Percentiles rank a stretch among this genome's conserved stretches.
These are phyloP conservation scores for Dictyostelium intermedium DNA, from an alignment of 78 protist genomes.

Conservation along the genomic window DNA sequence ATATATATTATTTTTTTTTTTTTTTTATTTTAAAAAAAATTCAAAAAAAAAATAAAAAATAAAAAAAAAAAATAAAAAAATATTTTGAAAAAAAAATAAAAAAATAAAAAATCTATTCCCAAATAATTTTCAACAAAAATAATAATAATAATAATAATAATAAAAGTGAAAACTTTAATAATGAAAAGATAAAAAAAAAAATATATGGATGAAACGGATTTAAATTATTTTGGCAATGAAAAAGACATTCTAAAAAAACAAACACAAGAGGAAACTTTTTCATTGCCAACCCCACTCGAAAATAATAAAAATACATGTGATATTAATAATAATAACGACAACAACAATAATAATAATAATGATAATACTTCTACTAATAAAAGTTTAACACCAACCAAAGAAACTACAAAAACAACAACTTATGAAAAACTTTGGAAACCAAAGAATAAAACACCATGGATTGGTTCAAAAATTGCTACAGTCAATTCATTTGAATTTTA, in stretches of 20 bases:
- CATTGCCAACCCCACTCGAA: neutral
- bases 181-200: neutral
- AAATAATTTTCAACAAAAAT: neutral
- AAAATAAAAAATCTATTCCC: no score
- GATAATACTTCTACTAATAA: neutral
- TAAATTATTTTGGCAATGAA: neutral
- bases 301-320: neutral
- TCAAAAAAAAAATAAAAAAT: no score
- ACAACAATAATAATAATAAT: no score
- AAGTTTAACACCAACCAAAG: neutral
- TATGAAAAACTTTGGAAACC: neutral
- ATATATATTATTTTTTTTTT: no score
- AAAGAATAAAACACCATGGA: neutral
- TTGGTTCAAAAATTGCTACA: neutral
- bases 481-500: conserved; percentile 6
- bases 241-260: neutral
- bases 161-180: neutral
- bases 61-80: neutral
- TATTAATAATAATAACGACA: no score
- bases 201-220: neutral
- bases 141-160: neutral
- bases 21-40: no score
- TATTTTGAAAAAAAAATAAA: neutral
- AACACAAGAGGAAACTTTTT: neutral
- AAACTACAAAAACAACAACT: neutral